A percentile compares a stretch with the other conserved stretches of the same genome.
These are phyloP conservation scores for Taphrina confusa DNA, from an alignment of 1,139 yeast species.

Conservation along the genomic window DNA sequence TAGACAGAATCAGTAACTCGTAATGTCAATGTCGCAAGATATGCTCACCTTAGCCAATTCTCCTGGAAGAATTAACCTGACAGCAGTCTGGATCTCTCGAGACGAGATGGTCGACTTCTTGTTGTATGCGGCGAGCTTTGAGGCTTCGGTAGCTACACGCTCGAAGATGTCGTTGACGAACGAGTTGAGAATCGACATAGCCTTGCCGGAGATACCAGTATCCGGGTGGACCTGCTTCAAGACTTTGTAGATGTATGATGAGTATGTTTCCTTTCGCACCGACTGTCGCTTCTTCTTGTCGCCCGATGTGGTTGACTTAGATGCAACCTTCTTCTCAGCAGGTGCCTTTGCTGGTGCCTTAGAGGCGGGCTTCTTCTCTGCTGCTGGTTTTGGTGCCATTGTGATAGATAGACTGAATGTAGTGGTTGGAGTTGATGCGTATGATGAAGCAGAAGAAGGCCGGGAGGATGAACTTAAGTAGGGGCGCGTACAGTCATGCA, in stretches of 20 bases:
- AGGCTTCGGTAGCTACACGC: conserved; percentile 96
- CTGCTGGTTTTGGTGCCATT: conserved; percentile 80
- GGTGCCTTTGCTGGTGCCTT: conserved; percentile 67
- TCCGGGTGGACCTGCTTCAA: conserved; percentile 95
- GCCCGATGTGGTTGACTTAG: conserved; percentile 73
- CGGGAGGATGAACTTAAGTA: conserved; percentile 11
- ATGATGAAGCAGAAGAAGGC: conserved; percentile 10
- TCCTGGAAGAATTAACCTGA: conserved; percentile 98
- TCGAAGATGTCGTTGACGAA: conserved; percentile 86
- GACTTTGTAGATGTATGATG: conserved; percentile 93
- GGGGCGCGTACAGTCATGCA: conserved; percentile 5
- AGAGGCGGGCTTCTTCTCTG: conserved; percentile 65
- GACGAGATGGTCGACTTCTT: conserved; percentile 98
- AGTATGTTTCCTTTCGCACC: conserved; percentile 98
- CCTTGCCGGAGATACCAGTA: conserved; percentile 99
- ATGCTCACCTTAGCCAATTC: conserved; percentile 74
- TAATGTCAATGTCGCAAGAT: conserved; percentile 40
- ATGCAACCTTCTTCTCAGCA: conserved; percentile 96
- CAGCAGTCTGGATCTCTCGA: conserved; percentile 99
- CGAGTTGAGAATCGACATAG: conserved; percentile 99
- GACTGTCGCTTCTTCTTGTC: conserved; percentile 92
- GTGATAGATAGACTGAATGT: conserved; percentile 41
- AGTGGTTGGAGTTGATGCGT: background rate
- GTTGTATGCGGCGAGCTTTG: conserved; percentile 99
- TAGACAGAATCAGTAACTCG: background rate